Percentiles rank a stretch among this genome's conserved stretches.
phyloP scores from a whole-genome alignment of 2,329 filamentous ascomycete genomes.

The Colletotrichum chrysophilum region DNA sequence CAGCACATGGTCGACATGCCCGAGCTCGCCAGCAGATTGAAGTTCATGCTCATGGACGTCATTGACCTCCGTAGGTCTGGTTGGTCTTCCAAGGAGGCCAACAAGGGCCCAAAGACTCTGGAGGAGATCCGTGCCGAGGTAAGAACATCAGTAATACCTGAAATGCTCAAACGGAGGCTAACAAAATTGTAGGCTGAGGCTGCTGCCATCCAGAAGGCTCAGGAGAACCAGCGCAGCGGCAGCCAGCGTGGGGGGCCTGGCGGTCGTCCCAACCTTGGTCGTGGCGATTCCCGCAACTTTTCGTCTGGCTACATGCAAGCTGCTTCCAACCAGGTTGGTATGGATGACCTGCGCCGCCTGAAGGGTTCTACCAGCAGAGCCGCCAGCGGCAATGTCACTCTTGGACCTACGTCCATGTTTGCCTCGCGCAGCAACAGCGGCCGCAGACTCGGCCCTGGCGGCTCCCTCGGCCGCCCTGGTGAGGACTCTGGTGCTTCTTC shows the following conservation, averaged over 20 bases:
- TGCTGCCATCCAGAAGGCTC: slow-evolving; percentile 79
- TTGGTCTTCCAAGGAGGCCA: slow-evolving; percentile 87
- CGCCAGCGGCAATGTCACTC: slow-evolving; percentile 66
- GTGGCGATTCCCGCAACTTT: slow-evolving; percentile 87
- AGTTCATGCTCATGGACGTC: slow-evolving; percentile 97
- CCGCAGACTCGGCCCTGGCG: slow-evolving; percentile 77
- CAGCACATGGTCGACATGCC: slow-evolving; percentile 80
- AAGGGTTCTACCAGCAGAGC: slow-evolving; percentile 66
- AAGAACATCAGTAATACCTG: slow-evolving; percentile 28
- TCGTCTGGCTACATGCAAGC: slow-evolving; percentile 74
- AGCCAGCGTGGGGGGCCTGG: slow-evolving; percentile 71
- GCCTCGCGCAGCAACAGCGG: slow-evolving; percentile 91
- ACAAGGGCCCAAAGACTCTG: slow-evolving; percentile 97
- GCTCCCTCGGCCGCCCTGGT: slow-evolving; percentile 72
- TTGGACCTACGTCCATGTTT: slow-evolving; percentile 89
- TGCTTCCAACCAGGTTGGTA: slow-evolving; percentile 84
- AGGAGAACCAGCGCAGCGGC: slow-evolving; percentile 65
- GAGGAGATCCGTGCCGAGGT: slow-evolving; percentile 86
- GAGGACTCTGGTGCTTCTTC: slow-evolving; percentile 90
- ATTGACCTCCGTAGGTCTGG: slow-evolving; percentile 78
- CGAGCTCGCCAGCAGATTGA: slow-evolving; percentile 83
- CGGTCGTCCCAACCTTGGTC: slow-evolving; percentile 75
- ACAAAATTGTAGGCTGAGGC: slow-evolving; percentile 64
- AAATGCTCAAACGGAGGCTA: slow-evolving; percentile 23
- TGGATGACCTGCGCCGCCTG: slow-evolving; percentile 89